A percentile compares a stretch with the other conserved stretches of the same genome.
Conservation (phyloP, 345 rosid genomes). For the Lepidium aucheri region DNA sequence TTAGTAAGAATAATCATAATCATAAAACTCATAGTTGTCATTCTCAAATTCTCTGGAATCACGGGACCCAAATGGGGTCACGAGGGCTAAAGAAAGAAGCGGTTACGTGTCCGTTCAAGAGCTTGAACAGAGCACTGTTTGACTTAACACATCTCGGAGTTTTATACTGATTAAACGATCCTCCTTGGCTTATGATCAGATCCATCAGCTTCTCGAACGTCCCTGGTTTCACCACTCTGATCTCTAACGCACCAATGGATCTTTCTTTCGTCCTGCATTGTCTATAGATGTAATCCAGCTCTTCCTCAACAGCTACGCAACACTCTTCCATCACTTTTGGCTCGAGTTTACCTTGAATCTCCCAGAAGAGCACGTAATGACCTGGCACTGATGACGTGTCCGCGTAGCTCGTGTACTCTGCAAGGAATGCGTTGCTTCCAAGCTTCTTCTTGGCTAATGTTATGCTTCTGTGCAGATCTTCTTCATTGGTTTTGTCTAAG, state of each 20-base stretch:
- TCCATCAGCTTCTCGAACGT: constrained; percentile 85
- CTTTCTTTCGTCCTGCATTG: constrained; percentile 77
- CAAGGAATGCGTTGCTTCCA: constrained; percentile 51
- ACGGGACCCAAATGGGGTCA: constrained; percentile 64
- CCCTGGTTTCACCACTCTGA: constrained; percentile 60
- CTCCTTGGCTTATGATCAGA: constrained; percentile 63
- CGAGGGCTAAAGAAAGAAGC: constrained; percentile 54
- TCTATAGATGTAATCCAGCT: constrained; percentile 70
- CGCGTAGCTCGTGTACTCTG: constrained; percentile 80
- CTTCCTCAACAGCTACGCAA: constrained; percentile 66
- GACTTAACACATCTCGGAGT: constrained; percentile 79
- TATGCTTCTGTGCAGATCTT: constrained; percentile 72
- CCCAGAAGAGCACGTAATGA: constrained; percentile 87
- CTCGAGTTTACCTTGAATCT: constrained; percentile 41
- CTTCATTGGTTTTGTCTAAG: constrained; percentile 89
- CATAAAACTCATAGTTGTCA: too few species aligned
- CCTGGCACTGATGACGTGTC: constrained; percentile 75
- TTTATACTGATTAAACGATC: constrained; percentile 88
- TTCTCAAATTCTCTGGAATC: not conserved
- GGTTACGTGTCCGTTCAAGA: constrained; percentile 54
- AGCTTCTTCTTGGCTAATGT: constrained; percentile 49
- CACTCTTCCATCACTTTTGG: constrained; percentile 53
- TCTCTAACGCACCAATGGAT: constrained; percentile 75
- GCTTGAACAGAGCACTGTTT: constrained; percentile 36
- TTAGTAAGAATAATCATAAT: too few species aligned